These are phyloP conservation scores for Melastoma candidum DNA, from an alignment of 441 rosid genomes.

Conservation along the genomic window DNA sequence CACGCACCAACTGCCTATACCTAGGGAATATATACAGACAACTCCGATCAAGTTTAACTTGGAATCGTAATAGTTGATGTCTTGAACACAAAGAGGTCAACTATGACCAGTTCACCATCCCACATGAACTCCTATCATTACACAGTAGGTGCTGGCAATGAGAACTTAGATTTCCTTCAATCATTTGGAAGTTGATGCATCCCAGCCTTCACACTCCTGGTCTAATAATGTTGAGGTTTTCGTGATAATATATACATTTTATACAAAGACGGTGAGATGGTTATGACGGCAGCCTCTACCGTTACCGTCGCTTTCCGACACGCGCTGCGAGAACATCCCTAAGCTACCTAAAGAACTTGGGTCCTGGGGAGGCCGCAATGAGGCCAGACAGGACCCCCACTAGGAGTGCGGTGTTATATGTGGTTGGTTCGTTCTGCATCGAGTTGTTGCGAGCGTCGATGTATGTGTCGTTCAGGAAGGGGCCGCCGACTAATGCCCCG, in stretches of 20 bases:
- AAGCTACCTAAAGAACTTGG: too few species aligned
- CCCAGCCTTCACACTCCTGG: slow-evolving; percentile 37
- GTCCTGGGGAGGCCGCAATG: slow-evolving; percentile 5
- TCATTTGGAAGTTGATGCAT: slow-evolving; percentile 30
- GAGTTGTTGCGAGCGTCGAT: slow-evolving; percentile 30
- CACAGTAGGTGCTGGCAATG: background rate
- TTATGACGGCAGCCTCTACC: slow-evolving; percentile 3
- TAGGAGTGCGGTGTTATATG: slow-evolving; percentile 42
- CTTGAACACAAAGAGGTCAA: too few species aligned
- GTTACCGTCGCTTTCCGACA: slow-evolving; percentile 28
- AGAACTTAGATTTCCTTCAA: background rate
- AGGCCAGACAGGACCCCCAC: slow-evolving; percentile 42
- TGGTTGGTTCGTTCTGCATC: slow-evolving; percentile 40
- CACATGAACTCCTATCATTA: background rate
- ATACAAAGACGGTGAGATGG: too few species aligned
- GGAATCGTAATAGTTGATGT: too few species aligned
- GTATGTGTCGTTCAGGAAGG: slow-evolving; percentile 37
- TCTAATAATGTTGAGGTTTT: too few species aligned
- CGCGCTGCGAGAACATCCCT: too few species aligned
- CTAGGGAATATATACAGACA: too few species aligned
- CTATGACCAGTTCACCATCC: background rate
- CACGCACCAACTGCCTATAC: too few species aligned
- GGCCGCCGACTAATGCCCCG: slow-evolving; percentile 53
- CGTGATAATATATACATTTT: too few species aligned
- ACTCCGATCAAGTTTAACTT: too few species aligned